Evolutionary conservation across 2,329 filamentous ascomycete genomes (phyloP).

Genomic region (Clonostachys rhizophaga): DNA sequence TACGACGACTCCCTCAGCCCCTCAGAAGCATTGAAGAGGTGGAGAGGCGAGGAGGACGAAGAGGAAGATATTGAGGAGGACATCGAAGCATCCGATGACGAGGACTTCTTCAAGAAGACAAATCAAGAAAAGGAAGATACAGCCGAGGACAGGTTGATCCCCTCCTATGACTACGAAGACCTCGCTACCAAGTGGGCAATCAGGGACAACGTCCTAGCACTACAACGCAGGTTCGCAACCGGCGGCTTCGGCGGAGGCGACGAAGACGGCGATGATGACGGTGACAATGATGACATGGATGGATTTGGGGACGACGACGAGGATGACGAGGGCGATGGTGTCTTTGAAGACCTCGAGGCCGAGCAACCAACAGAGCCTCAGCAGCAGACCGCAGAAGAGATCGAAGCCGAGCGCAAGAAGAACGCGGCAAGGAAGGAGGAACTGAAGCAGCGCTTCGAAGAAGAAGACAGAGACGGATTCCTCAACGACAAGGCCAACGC

Average conservation of each 20-base stretch:
- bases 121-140: conserved; percentile 63
- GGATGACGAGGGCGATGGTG: conserved; percentile 46
- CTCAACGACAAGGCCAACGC: conserved; percentile 82
- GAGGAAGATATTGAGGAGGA: conserved; percentile 56
- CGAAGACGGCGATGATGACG: conserved; percentile 35
- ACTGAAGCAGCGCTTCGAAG: conserved; percentile 88
- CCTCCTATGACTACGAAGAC: conserved; percentile 72
- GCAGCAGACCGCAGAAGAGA: conserved; percentile 37
- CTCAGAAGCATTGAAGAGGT: conserved; percentile 69
- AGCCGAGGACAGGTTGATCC: conserved; percentile 76
- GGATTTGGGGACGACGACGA: conserved; percentile 49
- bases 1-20: conserved; percentile 80
- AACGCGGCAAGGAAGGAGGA: conserved; percentile 94
- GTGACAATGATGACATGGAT: conserved; percentile 46
- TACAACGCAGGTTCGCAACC: conserved; percentile 73
- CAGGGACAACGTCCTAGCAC: conserved; percentile 67
- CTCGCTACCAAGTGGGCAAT: conserved; percentile 84
- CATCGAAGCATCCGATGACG: conserved; percentile 51
- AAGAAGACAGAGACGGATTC: conserved; percentile 96
- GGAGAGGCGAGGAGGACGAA: conserved; percentile 64
- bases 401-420: conserved; percentile 86
- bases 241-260: conserved; percentile 19
- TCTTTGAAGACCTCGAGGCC: conserved; percentile 50
- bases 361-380: conserved; percentile 73
- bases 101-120: conserved; percentile 62